Evolutionary conservation across 148 eudicot genomes (phyloP).

Genomic region (Chenopodium quinoa): DNA sequence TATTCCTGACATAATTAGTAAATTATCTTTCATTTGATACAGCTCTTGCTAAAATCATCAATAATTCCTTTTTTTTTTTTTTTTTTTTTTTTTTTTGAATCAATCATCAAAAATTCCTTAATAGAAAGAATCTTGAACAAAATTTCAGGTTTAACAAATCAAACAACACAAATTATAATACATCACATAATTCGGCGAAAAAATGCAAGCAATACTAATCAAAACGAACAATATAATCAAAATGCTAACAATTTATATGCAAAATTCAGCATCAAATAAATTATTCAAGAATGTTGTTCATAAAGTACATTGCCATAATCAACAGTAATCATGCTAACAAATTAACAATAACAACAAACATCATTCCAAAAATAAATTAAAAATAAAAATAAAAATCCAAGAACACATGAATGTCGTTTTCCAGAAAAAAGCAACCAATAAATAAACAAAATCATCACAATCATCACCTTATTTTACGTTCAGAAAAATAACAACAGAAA

Average conservation of each 20-base stretch:
- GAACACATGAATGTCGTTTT: background rate
- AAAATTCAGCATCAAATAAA: background rate
- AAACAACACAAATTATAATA: background rate
- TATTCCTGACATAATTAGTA: no score
- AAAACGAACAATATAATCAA: background rate
- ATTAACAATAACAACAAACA: background rate
- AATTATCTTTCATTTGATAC: background rate
- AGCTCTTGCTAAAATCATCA: background rate
- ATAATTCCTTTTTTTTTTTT: background rate
- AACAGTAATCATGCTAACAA: background rate
- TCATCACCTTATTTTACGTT: background rate
- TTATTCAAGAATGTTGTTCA: no score
- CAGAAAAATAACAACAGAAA: background rate
- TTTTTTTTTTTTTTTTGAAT: no score
- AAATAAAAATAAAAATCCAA: background rate
- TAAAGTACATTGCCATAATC: background rate
- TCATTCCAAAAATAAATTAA: background rate
- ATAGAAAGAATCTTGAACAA: background rate
- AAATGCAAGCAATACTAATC: background rate
- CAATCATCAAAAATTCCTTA: background rate
- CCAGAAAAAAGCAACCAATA: background rate
- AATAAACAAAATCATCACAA: background rate
- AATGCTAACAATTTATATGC: background rate
- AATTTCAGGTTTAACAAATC: background rate
- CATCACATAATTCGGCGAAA: background rate